These are phyloP conservation scores for Monosporascus sp. DNA, from an alignment of 2,329 filamentous ascomycete species.

Conservation along the genomic window DNA sequence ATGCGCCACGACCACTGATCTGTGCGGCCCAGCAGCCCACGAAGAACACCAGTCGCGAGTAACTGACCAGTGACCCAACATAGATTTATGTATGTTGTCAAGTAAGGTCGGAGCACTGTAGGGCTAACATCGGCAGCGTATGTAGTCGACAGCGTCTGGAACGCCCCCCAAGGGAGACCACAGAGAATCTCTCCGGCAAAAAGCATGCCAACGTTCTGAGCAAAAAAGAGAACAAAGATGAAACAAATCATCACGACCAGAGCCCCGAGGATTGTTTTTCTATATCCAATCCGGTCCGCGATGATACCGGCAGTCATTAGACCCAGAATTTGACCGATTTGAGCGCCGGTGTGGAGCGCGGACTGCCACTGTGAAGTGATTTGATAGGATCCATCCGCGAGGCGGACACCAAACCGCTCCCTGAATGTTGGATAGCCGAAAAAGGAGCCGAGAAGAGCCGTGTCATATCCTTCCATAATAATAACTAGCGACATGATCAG, in stretches of 20 bases:
- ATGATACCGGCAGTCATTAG: constrained; percentile 34
- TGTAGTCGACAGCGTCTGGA: constrained; percentile 19
- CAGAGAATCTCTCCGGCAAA: constrained; percentile 30
- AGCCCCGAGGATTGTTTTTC: constrained; percentile 31
- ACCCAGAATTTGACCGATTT: constrained; percentile 37
- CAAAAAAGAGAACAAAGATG: constrained; percentile 35
- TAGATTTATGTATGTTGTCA: constrained; percentile 24
- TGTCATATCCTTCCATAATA: constrained; percentile 26
- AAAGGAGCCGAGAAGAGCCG: constrained; percentile 20
- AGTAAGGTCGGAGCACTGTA: constrained; percentile 19
- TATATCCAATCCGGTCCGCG: constrained; percentile 30
- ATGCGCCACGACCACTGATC: constrained; percentile 30
- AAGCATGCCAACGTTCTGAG: constrained; percentile 23
- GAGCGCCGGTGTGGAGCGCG: constrained; percentile 33
- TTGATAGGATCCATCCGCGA: constrained; percentile 30
- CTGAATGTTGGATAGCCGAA: constrained; percentile 11
- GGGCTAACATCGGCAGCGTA: constrained; percentile 26
- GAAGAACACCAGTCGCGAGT: constrained; percentile 28
- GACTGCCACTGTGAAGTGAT: constrained; percentile 39
- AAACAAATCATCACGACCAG: constrained; percentile 28
- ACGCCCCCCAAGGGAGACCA: constrained; percentile 29
- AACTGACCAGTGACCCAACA: constrained; percentile 37
- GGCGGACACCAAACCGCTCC: constrained; percentile 1
- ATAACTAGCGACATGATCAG: constrained; percentile 15
- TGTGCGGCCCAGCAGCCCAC: constrained; percentile 23